Evolutionary conservation across 352 stramenopile genomes (phyloP), one percentile per base, ranked within the genome.

Genomic region (Phytophthora pisi): DNA sequence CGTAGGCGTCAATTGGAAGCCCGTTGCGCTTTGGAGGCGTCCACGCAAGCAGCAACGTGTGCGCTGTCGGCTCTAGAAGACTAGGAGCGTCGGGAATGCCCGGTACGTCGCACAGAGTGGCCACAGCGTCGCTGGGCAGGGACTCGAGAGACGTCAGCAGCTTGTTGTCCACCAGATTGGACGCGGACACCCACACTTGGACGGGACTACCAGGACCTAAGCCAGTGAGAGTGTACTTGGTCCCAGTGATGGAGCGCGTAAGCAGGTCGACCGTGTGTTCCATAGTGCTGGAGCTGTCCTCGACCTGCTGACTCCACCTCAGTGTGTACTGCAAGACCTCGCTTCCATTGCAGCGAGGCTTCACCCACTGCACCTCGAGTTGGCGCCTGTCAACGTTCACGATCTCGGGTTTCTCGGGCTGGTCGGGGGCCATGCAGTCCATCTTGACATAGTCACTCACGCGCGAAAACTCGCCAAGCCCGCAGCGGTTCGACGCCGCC

Each of bases 401-500:
- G 49, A 92, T 66, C 6, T 63, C 57, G 18, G 83, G 83, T 31
- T 66, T 57, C 1, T 16, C 36, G 6, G 86, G 86, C 9, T 82
- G 61, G 26, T 93, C 82, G 0, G 83, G 82, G 0, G 73, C 84
- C 15, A 68, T 88, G 20, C 78, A 81, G 47, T 87, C 70, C 79
- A 90, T 93, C 47, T 88, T 88, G 51, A 92, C 67, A 31, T 91
- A 93, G 60, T 91, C 83, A 16, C 79, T 90, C 45, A 85, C 61
- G 2, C 69, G 70, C n/a, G 80, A 91, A 57, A 90, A 92, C 26
- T 79, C 75, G 4, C 72, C 83, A 0, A 88, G 18, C 4, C 83
- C 86, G 38, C 86, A 92, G 1, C 82, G 78, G 55, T 93, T 93
- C 38, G 86, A 78, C 24, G 82, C 81, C 10, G 83, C 86, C 16